Evolutionary conservation across 1,284 basidiomycete genomes (phyloP), one percentile per base, ranked within the genome.

Genomic region (Sporisorium reilianum): DNA sequence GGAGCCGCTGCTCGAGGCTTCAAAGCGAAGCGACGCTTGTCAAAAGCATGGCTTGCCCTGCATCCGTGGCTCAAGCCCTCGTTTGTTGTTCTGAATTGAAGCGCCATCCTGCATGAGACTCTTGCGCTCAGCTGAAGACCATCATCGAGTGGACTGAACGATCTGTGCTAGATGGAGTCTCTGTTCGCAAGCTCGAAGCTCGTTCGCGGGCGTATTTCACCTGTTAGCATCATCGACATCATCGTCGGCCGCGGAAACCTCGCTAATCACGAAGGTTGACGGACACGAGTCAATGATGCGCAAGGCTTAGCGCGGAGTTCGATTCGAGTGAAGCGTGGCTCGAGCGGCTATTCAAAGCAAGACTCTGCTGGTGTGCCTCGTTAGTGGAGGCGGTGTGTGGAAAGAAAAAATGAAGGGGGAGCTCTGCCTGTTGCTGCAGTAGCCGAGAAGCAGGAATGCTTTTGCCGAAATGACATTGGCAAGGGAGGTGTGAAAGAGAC

Each of bases 401-500:
- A 28, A 14, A 14, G 22, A 10, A 2, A 44, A 16, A 44, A 23
- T 44, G 9, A 16, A 25, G 18, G 18, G 28, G 23, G 22, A 28
- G 16, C 23, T 46, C 44, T 46, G 45, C 26, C 16, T 8, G 7
- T 10, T 25, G 16, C 26, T n/a, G n/a, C n/a, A n/a, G 12, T 30
- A 32, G n/a, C 28, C 46, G 46, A 48, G 46, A 6, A 38, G 22
- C 26, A 10, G 26, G 16, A 36, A 26, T 16, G 16, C 18, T 48
- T 45, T 30, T 9, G 20, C 46, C 26, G 28, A 48, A 16, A 30
- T 46, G 45, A n/a, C 45, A 30, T 16, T 8, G 16, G 36, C 16
- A 30, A 46, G 25, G 18, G 28, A 48, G 46, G 30, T 25, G 46
- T 48, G 26, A 48, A 48, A 20, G 26, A 48, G 46, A n/a, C n/a